A percentile compares a stretch with the other conserved stretches of the same genome.
phyloP scores from a whole-genome alignment of 306 rosid species.

The Vigna hirtella region DNA sequence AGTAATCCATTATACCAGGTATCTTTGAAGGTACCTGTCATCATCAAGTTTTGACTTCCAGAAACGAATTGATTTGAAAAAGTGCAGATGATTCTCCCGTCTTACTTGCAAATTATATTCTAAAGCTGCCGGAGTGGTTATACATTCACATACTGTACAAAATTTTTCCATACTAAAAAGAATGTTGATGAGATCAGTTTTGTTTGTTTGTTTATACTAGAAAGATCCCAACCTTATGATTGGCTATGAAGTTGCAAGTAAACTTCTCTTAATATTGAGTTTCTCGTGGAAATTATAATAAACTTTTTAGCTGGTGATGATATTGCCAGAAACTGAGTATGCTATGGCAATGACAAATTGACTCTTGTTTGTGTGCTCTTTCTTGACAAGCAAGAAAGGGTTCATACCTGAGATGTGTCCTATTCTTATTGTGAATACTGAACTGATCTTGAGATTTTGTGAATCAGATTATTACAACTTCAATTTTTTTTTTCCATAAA shows the following conservation, averaged over 20 bases:
- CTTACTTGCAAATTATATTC: too few relatives aligned
- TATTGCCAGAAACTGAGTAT: neutral
- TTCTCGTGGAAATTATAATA: neutral
- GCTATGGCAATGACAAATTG: neutral
- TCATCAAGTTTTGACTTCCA: slow-evolving; percentile 29
- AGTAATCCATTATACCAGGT: slow-evolving; percentile 28
- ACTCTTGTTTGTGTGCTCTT: neutral
- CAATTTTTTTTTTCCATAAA: neutral
- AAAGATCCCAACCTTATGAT: neutral
- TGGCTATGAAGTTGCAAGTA: neutral
- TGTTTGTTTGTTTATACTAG: neutral
- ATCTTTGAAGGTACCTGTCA: slow-evolving; percentile 17
- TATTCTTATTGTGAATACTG: neutral
- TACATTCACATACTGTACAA: slow-evolving; percentile 31
- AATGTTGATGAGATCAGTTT: slow-evolving; percentile 18
- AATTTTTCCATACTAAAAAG: neutral
- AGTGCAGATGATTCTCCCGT: slow-evolving; percentile 25
- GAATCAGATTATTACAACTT: neutral
- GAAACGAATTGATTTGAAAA: neutral
- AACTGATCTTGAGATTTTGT: neutral
- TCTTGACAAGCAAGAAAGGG: neutral
- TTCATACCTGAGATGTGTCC: neutral
- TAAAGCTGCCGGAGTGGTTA: neutral
- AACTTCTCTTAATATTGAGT: neutral
- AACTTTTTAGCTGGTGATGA: neutral